These are phyloP conservation scores for Pichia scutulata DNA, from an alignment of 805 yeast species.

Conservation along the genomic window DNA sequence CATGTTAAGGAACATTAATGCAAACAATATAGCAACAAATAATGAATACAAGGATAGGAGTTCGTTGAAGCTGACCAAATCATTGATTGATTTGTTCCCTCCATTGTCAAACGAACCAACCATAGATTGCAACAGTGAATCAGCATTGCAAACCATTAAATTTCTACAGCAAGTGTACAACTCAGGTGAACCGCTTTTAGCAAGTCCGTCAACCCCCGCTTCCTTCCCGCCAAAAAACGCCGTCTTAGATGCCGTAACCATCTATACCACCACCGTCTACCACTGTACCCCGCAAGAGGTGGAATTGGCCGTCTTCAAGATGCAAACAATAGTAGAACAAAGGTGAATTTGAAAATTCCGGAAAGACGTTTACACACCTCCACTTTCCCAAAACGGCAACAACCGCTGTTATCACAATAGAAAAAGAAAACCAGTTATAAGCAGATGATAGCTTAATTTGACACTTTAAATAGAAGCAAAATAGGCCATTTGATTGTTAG, in stretches of 20 bases:
- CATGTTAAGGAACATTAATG: constrained; percentile 1
- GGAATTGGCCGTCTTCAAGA: not conserved
- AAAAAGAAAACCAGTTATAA: no score
- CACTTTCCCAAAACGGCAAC: not conserved
- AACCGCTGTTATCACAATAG: not conserved
- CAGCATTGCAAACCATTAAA: not conserved
- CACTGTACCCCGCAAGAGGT: not conserved
- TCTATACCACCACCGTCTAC: not conserved
- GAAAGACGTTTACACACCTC: not conserved
- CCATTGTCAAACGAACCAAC: not conserved
- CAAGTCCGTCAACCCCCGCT: not conserved
- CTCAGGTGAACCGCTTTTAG: not conserved
- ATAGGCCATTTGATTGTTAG: no score
- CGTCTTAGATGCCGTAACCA: not conserved
- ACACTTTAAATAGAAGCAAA: not conserved
- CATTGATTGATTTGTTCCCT: constrained; percentile 1
- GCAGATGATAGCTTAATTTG: no score
- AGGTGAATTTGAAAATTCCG: not conserved
- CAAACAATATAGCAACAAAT: not conserved
- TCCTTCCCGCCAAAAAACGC: not conserved
- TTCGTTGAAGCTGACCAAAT: constrained; percentile 2
- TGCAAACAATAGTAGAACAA: not conserved
- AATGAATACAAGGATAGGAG: not conserved
- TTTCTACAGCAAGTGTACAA: not conserved
- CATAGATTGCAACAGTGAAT: not conserved